A percentile compares a stretch with the other conserved stretches of the same genome.
Conservation (phyloP, 805 yeast species). For the Hagleromyces aurorensis region DNA sequence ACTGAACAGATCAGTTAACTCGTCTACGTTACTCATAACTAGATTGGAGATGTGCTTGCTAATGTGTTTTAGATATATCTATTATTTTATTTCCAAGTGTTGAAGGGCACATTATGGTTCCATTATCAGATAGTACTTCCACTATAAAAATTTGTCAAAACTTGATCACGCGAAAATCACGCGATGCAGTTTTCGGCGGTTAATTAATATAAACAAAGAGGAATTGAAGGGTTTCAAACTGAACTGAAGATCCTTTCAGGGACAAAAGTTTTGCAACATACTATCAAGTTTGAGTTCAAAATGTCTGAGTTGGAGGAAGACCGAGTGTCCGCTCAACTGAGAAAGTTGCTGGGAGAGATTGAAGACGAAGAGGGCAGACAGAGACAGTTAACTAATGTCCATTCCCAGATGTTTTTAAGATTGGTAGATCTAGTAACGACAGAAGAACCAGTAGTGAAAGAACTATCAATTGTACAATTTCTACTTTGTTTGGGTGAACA, state of each 20-base stretch:
- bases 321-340: too few relatives aligned
- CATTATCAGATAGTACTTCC: too few relatives aligned
- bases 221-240: neutral
- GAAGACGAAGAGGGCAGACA: too few relatives aligned
- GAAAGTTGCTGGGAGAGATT: too few relatives aligned
- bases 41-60: neutral
- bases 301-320: neutral
- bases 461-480: conserved; percentile 2
- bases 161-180: neutral
- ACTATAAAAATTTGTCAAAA: too few relatives aligned
- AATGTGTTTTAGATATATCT: too few relatives aligned
- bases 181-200: neutral
- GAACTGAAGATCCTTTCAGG: neutral
- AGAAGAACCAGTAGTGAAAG: conserved; percentile 1
- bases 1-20: conserved; percentile 29
- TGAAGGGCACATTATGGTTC: too few relatives aligned
- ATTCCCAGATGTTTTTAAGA: too few relatives aligned
- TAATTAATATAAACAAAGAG: neutral
- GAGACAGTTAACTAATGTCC: too few relatives aligned
- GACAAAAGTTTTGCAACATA: neutral
- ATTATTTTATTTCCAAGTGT: neutral
- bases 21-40: conserved; percentile 30
- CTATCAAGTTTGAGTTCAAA: neutral
- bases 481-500: conserved; percentile 4
- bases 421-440: conserved; percentile 1